These are phyloP conservation scores for Allantophomopsis cytisporea DNA, from an alignment of 2,329 filamentous ascomycete species.

Conservation along the genomic window DNA sequence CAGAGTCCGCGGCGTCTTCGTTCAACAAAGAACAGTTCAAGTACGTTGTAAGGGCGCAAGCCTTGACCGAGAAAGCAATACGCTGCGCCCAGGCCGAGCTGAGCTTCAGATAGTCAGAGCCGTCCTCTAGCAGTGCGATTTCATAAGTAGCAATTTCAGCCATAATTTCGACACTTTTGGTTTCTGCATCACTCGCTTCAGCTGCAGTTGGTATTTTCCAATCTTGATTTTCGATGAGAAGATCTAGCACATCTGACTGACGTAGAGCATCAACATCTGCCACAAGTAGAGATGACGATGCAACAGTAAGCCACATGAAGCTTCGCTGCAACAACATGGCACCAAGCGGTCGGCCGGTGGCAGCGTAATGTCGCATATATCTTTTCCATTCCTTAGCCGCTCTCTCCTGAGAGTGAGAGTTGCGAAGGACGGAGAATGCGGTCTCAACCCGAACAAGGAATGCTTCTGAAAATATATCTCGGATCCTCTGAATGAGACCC, in stretches of 20 bases:
- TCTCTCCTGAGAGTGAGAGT: slow-evolving; percentile 52
- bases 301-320: slow-evolving; percentile 74
- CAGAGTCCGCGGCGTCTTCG: slow-evolving; percentile 66
- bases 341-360: slow-evolving; percentile 67
- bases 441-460: slow-evolving; percentile 83
- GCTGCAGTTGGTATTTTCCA: slow-evolving; percentile 25
- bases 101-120: slow-evolving; percentile 78
- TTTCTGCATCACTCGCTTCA: slow-evolving; percentile 32
- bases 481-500: slow-evolving; percentile 57
- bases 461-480: slow-evolving; percentile 63
- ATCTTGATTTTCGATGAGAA: slow-evolving; percentile 44
- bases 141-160: slow-evolving; percentile 67
- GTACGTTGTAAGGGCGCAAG: slow-evolving; percentile 67
- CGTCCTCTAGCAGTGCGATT: slow-evolving; percentile 76
- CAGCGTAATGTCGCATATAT: slow-evolving; percentile 71
- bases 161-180: slow-evolving; percentile 45
- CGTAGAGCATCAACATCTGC: slow-evolving; percentile 45
- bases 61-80: slow-evolving; percentile 76
- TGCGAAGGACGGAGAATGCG: slow-evolving; percentile 80
- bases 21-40: slow-evolving; percentile 76
- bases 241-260: slow-evolving; percentile 55
- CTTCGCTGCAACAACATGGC: slow-evolving; percentile 84
- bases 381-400: slow-evolving; percentile 76
- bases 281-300: slow-evolving; percentile 62
- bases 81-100: slow-evolving; percentile 78